Percentiles rank a stretch among this genome's conserved stretches.
phyloP scores from a whole-genome alignment of 2,329 filamentous ascomycete species.

The Exophiala calicioides region DNA sequence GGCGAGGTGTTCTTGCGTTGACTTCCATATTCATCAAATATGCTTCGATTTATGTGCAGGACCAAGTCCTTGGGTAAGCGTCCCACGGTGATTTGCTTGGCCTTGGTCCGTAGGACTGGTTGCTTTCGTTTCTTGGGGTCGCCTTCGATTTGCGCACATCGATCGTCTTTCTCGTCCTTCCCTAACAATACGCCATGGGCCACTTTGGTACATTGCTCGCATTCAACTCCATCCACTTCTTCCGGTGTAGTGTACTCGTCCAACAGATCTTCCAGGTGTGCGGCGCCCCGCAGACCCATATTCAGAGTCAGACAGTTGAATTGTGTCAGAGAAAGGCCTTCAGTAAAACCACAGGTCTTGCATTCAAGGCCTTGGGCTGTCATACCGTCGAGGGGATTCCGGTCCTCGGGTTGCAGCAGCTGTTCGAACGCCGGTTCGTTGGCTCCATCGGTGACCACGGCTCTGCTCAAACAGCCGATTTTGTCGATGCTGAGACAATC shows the following conservation, averaged over 20 bases:
- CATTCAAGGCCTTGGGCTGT: conserved; percentile 88
- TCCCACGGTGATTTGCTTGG: conserved; percentile 83
- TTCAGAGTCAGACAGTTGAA: conserved; percentile 93
- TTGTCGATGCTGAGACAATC: conserved; percentile 15
- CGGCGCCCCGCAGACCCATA: conserved; percentile 65
- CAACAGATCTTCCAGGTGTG: conserved; percentile 75
- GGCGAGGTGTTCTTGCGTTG: conserved; percentile 81
- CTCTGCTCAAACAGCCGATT: background rate
- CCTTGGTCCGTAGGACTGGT: conserved; percentile 77
- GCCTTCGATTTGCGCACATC: conserved; percentile 38
- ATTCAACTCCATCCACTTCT: conserved; percentile 84
- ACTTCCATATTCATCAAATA: conserved; percentile 78
- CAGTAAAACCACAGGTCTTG: conserved; percentile 78
- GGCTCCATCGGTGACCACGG: background rate
- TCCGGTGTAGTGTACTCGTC: conserved; percentile 85
- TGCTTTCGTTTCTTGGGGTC: conserved; percentile 49
- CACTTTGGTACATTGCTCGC: conserved; percentile 74
- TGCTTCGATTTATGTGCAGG: conserved; percentile 86
- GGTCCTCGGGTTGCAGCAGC: conserved; percentile 38
- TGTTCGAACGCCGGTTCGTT: background rate
- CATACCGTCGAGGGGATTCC: conserved; percentile 83
- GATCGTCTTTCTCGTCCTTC: background rate
- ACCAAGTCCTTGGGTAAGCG: conserved; percentile 77
- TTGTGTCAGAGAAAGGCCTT: conserved; percentile 84
- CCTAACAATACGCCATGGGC: conserved; percentile 2